phyloP scores from a whole-genome alignment of 2,329 filamentous ascomycete genomes.

The Leptographium flavum region DNA sequence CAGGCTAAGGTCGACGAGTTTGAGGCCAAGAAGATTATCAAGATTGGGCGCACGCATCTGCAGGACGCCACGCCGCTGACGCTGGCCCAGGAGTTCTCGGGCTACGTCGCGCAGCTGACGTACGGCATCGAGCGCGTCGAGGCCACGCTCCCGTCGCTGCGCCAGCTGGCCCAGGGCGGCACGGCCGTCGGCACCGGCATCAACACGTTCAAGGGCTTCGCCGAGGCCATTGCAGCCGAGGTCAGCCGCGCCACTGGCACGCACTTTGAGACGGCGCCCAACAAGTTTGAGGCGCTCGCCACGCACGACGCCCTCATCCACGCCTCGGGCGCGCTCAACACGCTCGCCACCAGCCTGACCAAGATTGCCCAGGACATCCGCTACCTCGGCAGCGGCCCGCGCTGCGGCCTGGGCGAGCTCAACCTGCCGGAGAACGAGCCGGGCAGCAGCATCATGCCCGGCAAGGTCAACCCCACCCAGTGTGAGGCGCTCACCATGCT shows the following conservation, averaged over 20 bases:
- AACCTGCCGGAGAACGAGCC: constrained; percentile 95
- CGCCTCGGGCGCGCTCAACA: constrained; percentile 87
- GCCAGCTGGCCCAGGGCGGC: constrained; percentile 83
- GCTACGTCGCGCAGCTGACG: constrained; percentile 90
- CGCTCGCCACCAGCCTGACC: constrained; percentile 77
- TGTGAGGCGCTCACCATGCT: constrained; percentile 97
- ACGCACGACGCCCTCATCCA: constrained; percentile 94
- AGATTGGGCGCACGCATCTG: constrained; percentile 95
- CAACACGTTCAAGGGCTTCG: constrained; percentile 95
- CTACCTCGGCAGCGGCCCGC: constrained; percentile 89
- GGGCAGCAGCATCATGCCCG: constrained; percentile 95
- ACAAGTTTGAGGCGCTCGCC: constrained; percentile 96
- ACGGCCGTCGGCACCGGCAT: constrained; percentile 94
- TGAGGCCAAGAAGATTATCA: constrained; percentile 78
- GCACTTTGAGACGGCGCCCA: constrained; percentile 88
- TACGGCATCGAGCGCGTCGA: constrained; percentile 80
- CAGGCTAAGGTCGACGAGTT: constrained; percentile 84
- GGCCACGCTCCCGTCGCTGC: constrained; percentile 67
- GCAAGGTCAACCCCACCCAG: constrained; percentile 98
- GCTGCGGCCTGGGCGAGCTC: constrained; percentile 90
- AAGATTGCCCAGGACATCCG: constrained; percentile 98
- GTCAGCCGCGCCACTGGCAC: constrained; percentile 86
- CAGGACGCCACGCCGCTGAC: constrained; percentile 95
- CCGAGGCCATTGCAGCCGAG: constrained; percentile 80
- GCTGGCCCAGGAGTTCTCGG: constrained; percentile 92